These are phyloP conservation scores for Yamadazyma tumulicola DNA, from an alignment of 805 yeast genomes.

Conservation along the genomic window DNA sequence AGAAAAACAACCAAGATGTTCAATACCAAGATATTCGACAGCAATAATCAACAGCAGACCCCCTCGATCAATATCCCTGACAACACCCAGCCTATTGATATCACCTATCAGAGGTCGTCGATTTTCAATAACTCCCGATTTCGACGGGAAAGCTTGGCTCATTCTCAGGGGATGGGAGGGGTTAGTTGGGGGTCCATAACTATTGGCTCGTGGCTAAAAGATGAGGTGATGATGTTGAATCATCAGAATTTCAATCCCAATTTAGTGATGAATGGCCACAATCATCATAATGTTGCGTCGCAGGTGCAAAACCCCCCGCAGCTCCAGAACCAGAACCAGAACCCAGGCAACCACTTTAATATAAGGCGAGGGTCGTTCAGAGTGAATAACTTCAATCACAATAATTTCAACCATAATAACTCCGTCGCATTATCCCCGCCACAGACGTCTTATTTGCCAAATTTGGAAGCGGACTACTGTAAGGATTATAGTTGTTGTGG, in stretches of 20 bases:
- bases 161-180: constrained; percentile 97
- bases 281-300: neutral
- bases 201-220: constrained; percentile 93
- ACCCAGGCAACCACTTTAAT: constrained; percentile 6
- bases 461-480: constrained; percentile 92
- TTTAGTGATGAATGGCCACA: constrained; percentile 6
- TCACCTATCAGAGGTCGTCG: constrained; percentile 39
- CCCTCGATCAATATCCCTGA: constrained; percentile 28
- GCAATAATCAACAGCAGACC: constrained; percentile 2
- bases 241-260: constrained; percentile 5
- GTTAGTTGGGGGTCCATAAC: constrained; percentile 96
- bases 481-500: constrained; percentile 97
- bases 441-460: constrained; percentile 77
- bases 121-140: constrained; percentile 45
- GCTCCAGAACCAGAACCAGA: neutral
- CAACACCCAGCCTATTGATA: constrained; percentile 42
- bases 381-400: constrained; percentile 15
- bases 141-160: constrained; percentile 89
- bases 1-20: too few species aligned
- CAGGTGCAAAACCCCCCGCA: constrained; percentile 1
- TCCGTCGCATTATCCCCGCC: constrained; percentile 53
- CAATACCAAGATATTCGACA: constrained; percentile 42
- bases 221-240: constrained; percentile 71
- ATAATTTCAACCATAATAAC: constrained; percentile 18
- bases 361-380: constrained; percentile 34